phyloP scores from a whole-genome alignment of 768 basidiomycete genomes.

The Leccinellum albellum region DNA sequence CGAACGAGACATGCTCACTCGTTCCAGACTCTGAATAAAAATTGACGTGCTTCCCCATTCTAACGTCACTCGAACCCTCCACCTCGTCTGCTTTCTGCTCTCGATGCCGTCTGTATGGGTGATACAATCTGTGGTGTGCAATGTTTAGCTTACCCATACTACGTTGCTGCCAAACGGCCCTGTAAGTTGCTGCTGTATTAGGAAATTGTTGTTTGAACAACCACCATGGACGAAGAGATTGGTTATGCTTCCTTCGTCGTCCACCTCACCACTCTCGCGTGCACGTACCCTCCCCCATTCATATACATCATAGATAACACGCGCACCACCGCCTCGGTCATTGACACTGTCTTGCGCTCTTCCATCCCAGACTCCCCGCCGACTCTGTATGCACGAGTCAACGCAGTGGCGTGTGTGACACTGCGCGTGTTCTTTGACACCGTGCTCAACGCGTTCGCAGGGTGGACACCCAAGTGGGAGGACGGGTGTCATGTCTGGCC shows the following conservation, averaged over 20 bases:
- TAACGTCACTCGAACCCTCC: too few species aligned
- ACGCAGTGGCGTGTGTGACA: slow-evolving; percentile 59
- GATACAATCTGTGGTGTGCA: too few species aligned
- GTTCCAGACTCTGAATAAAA: slow-evolving; percentile 69
- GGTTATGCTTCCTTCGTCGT: slow-evolving; percentile 24
- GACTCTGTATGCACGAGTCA: slow-evolving; percentile 44
- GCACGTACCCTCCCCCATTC: slow-evolving; percentile 53
- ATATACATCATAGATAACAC: slow-evolving; percentile 63
- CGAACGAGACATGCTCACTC: slow-evolving; percentile 37
- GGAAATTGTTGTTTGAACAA: too few species aligned
- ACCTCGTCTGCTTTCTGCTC: too few species aligned
- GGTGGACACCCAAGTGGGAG: slow-evolving; percentile 56
- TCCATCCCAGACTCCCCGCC: slow-evolving; percentile 16
- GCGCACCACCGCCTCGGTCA: slow-evolving; percentile 42
- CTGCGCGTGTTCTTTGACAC: slow-evolving; percentile 63
- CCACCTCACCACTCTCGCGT: slow-evolving; percentile 30
- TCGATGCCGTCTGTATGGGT: too few species aligned
- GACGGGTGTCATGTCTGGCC: slow-evolving; percentile 61
- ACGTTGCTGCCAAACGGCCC: too few species aligned
- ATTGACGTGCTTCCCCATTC: slow-evolving; percentile 69
- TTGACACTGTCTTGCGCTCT: slow-evolving; percentile 15
- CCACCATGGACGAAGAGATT: too few species aligned
- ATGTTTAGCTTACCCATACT: too few species aligned
- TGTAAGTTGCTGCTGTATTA: too few species aligned
- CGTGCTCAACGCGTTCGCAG: slow-evolving; percentile 56